phyloP scores from a whole-genome alignment of 495 filamentous ascomycete genomes.

The Penicillium atrosanguineum region DNA sequence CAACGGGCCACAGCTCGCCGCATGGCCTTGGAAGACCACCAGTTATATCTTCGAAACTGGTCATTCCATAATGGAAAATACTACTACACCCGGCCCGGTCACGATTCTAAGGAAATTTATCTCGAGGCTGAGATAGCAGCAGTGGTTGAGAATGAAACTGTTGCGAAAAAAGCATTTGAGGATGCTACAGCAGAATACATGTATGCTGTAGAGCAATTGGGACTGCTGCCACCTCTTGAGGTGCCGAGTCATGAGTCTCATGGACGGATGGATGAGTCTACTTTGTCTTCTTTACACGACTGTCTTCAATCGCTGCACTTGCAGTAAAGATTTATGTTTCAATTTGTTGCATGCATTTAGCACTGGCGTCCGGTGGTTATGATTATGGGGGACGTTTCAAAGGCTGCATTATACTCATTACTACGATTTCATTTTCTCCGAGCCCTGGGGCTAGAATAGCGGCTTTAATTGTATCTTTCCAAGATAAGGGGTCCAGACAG shows the following conservation, averaged over 20 bases:
- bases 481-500: too few species aligned
- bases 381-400: background rate
- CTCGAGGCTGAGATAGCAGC: constrained; percentile 23
- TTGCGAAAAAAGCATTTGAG: constrained; percentile 14
- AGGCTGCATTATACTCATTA: background rate
- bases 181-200: constrained; percentile 21
- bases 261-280: background rate
- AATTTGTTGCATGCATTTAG: constrained; percentile 14
- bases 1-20: constrained; percentile 26
- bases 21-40: constrained; percentile 35
- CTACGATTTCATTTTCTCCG: too few species aligned
- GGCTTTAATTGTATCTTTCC: too few species aligned
- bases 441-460: too few species aligned
- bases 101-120: constrained; percentile 33
- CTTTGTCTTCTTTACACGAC: background rate
- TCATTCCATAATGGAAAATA: constrained; percentile 37
- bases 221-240: constrained; percentile 13
- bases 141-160: constrained; percentile 20
- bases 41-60: constrained; percentile 39
- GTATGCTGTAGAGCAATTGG: constrained; percentile 16
- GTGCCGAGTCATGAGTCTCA: background rate
- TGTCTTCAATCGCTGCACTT: background rate
- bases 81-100: constrained; percentile 40
- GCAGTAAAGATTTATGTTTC: background rate
- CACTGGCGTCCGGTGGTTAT: constrained; percentile 13